These are phyloP conservation scores for Penicillium goetzii DNA, from an alignment of 495 filamentous ascomycete genomes.

Conservation along the genomic window DNA sequence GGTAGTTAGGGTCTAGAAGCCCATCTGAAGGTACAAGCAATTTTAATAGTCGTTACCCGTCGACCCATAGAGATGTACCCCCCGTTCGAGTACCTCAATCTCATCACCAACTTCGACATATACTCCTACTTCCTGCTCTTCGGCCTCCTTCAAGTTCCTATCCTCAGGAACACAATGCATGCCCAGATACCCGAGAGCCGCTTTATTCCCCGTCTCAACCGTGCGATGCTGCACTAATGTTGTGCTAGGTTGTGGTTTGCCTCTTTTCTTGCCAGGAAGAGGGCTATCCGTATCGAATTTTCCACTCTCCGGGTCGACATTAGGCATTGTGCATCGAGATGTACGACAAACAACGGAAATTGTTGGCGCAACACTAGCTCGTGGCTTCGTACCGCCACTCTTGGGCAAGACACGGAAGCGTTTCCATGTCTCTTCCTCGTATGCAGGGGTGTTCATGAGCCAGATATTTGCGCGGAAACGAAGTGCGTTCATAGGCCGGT, in stretches of 20 bases:
- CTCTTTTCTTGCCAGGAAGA: neutral
- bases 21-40: neutral
- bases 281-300: neutral
- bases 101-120: slow-evolving; percentile 5
- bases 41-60: neutral
- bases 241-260: slow-evolving; percentile 2
- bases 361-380: neutral
- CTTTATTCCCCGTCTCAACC: slow-evolving; percentile 1
- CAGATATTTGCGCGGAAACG: slow-evolving; percentile 4
- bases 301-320: neutral
- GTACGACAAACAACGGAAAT: slow-evolving; percentile 2
- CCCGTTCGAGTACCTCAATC: neutral
- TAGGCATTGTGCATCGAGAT: slow-evolving; percentile 4
- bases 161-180: slow-evolving; percentile 12
- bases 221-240: neutral
- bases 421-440: slow-evolving; percentile 8
- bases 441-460: neutral
- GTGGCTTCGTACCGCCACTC: neutral
- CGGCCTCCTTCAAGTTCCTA: neutral
- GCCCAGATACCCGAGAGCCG: neutral
- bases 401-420: neutral
- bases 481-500: neutral
- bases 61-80: neutral
- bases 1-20: neutral
- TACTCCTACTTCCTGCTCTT: neutral